Percentiles rank a stretch among this genome's conserved stretches.
These are phyloP conservation scores for Castanospermum australe DNA, from an alignment of 306 rosid genomes.

Conservation along the genomic window DNA sequence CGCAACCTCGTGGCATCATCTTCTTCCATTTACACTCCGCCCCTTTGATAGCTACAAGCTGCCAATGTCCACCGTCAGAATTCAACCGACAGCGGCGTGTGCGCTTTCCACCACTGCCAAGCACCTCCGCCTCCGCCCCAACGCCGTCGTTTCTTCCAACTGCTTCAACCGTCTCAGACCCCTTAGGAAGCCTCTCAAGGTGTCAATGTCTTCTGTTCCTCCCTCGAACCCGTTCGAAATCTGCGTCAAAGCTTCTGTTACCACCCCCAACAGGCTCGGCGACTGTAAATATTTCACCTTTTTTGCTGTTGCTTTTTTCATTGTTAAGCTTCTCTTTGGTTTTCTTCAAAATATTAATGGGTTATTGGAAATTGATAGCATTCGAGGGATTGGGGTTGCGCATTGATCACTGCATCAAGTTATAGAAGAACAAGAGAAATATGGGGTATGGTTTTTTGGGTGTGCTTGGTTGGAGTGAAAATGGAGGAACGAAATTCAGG, in stretches of 20 bases:
- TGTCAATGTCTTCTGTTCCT: constrained; percentile 59
- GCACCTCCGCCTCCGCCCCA: constrained; percentile 36
- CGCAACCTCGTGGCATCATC: constrained; percentile 25
- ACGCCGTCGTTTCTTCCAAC: constrained; percentile 30
- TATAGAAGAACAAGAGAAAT: neutral
- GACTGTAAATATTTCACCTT: constrained; percentile 55
- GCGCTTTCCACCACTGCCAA: constrained; percentile 63
- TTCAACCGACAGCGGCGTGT: constrained; percentile 64
- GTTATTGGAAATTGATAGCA: neutral
- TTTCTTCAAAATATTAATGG: neutral
- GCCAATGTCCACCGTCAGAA: constrained; percentile 53
- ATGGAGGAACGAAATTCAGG: neutral
- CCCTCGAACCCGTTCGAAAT: constrained; percentile 55
- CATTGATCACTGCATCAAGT: neutral
- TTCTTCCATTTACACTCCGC: neutral
- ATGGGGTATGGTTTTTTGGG: neutral
- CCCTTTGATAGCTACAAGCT: neutral
- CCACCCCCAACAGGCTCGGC: constrained; percentile 64
- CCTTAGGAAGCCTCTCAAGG: constrained; percentile 32
- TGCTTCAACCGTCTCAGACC: neutral
- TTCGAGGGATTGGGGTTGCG: neutral
- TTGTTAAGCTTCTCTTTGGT: neutral
- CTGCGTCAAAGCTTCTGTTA: constrained; percentile 71
- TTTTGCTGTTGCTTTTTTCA: neutral
- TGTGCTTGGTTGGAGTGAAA: neutral